Evolutionary conservation across 148 eudicot genomes (phyloP), one percentile per base, ranked within the genome.

Genomic region (Rhododendron ovatum): DNA sequence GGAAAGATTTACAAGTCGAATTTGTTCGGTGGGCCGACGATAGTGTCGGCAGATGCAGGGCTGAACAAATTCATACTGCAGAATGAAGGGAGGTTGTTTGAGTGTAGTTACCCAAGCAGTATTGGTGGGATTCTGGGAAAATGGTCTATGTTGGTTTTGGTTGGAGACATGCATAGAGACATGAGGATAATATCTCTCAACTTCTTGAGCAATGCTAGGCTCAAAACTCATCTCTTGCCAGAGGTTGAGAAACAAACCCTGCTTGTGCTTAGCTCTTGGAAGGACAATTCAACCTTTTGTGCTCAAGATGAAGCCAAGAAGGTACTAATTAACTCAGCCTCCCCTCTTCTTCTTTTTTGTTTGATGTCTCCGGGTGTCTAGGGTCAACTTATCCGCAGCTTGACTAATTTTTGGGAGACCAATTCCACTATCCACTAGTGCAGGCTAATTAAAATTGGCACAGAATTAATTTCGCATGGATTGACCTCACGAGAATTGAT

Each of bases 41-140:
- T 96, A 80, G 98, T 96, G 7, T 96, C 99, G 0, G 98, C 96
- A 15, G 99, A 96, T 92, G 87, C 98, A 10, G 98, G 95, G 80
- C 77, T 96, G 22, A 96, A 96, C 63, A 81, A 92, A 79, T 96
- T 88, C 89, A 94, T 96, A 87, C 86, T 96, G 30, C 98, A 94
- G 84, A 96, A 96, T 81, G 99, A 96, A 90, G 99, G 99, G 88
- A 92, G 84, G 41, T 73, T 96, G 76, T 96, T 96, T 89, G 99
- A 96, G 83, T 93, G 98, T 82, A 95, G 98, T 82, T 96, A 96
- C 81, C 99, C 99, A 24, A 93, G 92, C 57, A 96, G 99, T 89
- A 96, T 96, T 57, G 99, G 96, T 65, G 99, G 99, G 3, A 96
- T 96, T 78, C 98, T 96, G 87, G 99, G 99, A 35, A 95, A 96